Conservation (phyloP, 371 early-diverging fungal genomes). For the Saksenaea vasiformis region DNA sequence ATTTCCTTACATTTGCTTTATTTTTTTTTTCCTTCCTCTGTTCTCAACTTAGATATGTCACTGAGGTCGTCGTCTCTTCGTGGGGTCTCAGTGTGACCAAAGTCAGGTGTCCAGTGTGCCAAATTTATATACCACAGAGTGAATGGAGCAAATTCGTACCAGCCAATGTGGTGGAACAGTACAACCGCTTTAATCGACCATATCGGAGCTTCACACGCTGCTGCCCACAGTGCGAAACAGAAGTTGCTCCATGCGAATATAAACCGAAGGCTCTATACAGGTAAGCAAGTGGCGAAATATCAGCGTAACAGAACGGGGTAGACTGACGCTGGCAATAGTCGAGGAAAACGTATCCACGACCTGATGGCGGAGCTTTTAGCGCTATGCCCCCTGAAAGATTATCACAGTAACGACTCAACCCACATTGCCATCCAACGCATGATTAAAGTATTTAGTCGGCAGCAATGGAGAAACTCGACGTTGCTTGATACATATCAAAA, state of each 20-base stretch:
- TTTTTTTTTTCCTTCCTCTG: background rate
- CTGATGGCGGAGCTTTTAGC: background rate
- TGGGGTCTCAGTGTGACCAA: conserved; percentile 71
- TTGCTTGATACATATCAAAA: conserved; percentile 28
- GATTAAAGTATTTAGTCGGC: conserved; percentile 21
- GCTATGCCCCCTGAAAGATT: background rate
- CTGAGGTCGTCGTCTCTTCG: conserved; percentile 65
- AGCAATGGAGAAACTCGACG: conserved; percentile 34
- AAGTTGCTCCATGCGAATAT: conserved; percentile 47
- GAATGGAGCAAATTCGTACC: conserved; percentile 65
- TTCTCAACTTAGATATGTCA: conserved; percentile 54
- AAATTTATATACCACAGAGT: conserved; percentile 52
- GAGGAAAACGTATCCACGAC: conserved; percentile 1
- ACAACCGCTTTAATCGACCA: conserved; percentile 65
- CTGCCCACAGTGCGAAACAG: conserved; percentile 64
- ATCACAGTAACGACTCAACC: background rate
- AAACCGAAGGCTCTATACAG: background rate
- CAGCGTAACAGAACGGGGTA: background rate
- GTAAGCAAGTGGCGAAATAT: background rate
- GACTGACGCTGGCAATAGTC: background rate
- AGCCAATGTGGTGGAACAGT: conserved; percentile 40
- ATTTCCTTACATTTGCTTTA: background rate
- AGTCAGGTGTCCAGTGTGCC: conserved; percentile 63
- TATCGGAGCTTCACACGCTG: conserved; percentile 62
- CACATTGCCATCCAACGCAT: conserved; percentile 7